phyloP scores from a whole-genome alignment of 352 stramenopile genomes.

The Pythium oligandrum region DNA sequence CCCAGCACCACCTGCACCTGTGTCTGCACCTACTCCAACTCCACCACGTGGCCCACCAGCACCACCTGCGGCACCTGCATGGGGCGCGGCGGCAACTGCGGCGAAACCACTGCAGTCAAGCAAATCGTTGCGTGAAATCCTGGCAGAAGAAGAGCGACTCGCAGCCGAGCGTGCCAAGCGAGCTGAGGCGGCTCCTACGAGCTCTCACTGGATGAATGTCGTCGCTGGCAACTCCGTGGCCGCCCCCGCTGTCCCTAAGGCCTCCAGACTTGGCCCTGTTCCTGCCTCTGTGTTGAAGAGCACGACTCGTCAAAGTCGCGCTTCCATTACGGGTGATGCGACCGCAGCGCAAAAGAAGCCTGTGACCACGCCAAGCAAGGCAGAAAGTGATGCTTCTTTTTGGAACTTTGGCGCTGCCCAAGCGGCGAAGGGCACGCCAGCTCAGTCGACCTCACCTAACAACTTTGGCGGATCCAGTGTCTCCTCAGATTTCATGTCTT shows the following conservation, averaged over 20 bases:
- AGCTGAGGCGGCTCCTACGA: constrained; percentile 26
- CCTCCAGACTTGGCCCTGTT: constrained; percentile 59
- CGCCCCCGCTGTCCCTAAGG: constrained; percentile 42
- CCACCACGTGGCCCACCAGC: constrained; percentile 7
- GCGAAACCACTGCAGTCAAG: constrained; percentile 26
- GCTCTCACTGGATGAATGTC: constrained; percentile 83
- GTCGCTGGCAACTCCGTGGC: constrained; percentile 62
- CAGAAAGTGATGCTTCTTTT: constrained; percentile 68
- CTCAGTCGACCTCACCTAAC: constrained; percentile 1
- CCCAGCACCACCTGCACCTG: constrained; percentile 7
- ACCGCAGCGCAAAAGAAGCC: constrained; percentile 13
- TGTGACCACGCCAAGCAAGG: constrained; percentile 31
- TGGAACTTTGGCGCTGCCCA: constrained; percentile 76
- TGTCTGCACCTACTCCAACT: constrained; percentile 7
- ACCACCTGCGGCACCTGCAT: constrained; percentile 29
- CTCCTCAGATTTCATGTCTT: constrained; percentile 73
- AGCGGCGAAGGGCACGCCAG: constrained; percentile 19
- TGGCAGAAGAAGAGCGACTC: constrained; percentile 77
- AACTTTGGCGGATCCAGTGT: constrained; percentile 45
- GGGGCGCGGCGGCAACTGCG: constrained; percentile 34
- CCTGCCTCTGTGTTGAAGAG: constrained; percentile 81
- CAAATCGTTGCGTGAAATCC: constrained; percentile 79
- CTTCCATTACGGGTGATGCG: constrained; percentile 18
- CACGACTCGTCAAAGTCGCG: constrained; percentile 43
- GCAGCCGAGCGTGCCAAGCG: constrained; percentile 57